Evolutionary conservation across 495 filamentous ascomycete genomes (phyloP).

Genomic region (Aspergillus kassunensis): DNA sequence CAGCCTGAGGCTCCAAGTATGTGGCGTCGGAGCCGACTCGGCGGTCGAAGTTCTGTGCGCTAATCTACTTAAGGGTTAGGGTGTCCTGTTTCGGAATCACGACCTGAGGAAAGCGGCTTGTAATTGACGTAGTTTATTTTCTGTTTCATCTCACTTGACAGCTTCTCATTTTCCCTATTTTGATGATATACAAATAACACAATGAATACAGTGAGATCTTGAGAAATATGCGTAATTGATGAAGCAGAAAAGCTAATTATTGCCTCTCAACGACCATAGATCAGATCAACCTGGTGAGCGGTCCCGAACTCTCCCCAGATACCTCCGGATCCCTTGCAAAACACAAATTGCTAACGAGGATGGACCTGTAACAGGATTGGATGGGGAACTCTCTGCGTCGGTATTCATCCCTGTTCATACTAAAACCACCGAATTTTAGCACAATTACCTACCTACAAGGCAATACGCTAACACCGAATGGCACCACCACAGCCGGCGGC

Average conservation of each 20-base stretch:
- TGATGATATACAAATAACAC: not conserved
- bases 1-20: constrained; percentile 20
- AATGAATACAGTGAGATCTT: constrained; percentile 46
- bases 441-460: not conserved
- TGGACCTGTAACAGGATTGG: constrained; percentile 58
- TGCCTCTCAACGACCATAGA: constrained; percentile 26
- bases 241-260: not conserved
- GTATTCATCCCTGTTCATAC: constrained; percentile 35
- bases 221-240: not conserved
- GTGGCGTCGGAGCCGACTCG: too few relatives aligned
- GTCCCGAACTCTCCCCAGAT: not conserved
- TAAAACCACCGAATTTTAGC: not conserved
- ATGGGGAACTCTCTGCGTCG: constrained; percentile 80
- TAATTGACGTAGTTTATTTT: constrained; percentile 30
- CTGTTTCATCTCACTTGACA: constrained; percentile 3
- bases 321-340: not conserved
- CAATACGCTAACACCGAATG: not conserved
- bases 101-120: constrained; percentile 3
- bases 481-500: constrained; percentile 61
- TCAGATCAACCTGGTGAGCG: constrained; percentile 52
- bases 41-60: not conserved
- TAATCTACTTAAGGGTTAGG: not conserved
- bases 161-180: constrained; percentile 15
- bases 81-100: not conserved
- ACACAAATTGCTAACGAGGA: constrained; percentile 20